Percentiles rank a stretch among this genome's conserved stretches.
Evolutionary conservation across 2,329 filamentous ascomycete genomes (phyloP).

Genomic region (Fusarium sp.): DNA sequence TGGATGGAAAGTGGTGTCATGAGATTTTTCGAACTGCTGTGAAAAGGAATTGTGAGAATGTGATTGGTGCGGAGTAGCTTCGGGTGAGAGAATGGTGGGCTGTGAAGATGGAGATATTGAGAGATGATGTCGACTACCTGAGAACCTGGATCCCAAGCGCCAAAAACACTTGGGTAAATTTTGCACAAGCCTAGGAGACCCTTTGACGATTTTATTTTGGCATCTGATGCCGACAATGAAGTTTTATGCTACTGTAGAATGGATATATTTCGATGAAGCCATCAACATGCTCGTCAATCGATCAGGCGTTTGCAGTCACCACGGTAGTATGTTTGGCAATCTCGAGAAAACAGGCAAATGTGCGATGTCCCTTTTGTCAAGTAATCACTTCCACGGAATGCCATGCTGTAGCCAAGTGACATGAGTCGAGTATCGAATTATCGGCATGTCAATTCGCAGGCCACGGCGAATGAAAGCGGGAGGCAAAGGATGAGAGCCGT

Average conservation of each 20-base stretch:
- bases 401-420: no score
- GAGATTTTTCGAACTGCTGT: conserved; percentile 49
- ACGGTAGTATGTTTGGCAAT: neutral
- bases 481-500: no score
- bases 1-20: conserved; percentile 46
- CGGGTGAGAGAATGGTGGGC: conserved; percentile 42
- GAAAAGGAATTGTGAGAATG: conserved; percentile 41
- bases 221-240: no score
- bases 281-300: neutral
- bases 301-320: neutral
- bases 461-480: neutral
- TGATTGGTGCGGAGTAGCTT: conserved; percentile 52
- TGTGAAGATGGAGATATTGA: neutral
- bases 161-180: neutral
- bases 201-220: neutral
- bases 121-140: conserved; percentile 1
- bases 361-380: neutral
- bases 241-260: neutral
- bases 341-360: neutral
- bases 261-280: neutral
- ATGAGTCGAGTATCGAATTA: no score
- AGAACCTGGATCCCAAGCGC: neutral
- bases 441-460: no score
- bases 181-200: neutral
- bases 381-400: neutral